Base-by-base conservation (phyloP, 495 filamentous ascomycete species). In the Beverwykella pulmonaria region DNA sequence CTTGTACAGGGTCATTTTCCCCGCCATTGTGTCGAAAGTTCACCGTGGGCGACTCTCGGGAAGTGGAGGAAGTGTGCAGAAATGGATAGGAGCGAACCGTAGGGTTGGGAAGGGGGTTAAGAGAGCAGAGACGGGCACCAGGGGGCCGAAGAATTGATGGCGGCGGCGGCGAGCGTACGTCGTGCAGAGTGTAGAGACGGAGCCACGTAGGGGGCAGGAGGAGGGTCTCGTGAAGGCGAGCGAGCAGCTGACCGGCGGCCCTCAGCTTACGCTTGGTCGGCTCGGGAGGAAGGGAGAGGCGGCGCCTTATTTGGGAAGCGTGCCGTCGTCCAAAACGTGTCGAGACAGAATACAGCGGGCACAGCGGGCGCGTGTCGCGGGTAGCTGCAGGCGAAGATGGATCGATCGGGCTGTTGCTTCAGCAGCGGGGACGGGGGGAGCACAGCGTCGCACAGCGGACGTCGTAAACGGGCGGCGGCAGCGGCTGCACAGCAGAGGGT, bases 1-100 rank as follows among this genome's bases (percentile, higher is more conserved):
- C 79, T 98, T 98, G 81, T 98, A 97, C 75, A 97, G 81, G 73
- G 92, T 96, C 93, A 97, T 96, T 83, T 94, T 89, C 54, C 86
- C 86, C 73, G 87, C 81, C 86, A 90, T 89, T 36, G 54, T 79
- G 67, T 63, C 32, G 41, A 56, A 15, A 36, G 8, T 2, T 41
- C 39, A 9, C 49, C 14, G 22, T 34, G 32, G 32, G 32, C 12
- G 12, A 30, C 14, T 23, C 14, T 34, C 53, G 27, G 23, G 20
- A 2, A 17, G 23, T 23, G 25, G 32, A 12, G 12, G 53, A 14
- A 10, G 53, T 34, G 10, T 27, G 47, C 30, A 54, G 59, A 15
- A 26, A 27, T n/a, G 53, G 52, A 2, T 22, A 25, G n/a, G 47
- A 29, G 48, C 20, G 14, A 30, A 41, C 25, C 25, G 23, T 34